phyloP scores from a whole-genome alignment of 306 rosid genomes.

The Vigna mungo region DNA sequence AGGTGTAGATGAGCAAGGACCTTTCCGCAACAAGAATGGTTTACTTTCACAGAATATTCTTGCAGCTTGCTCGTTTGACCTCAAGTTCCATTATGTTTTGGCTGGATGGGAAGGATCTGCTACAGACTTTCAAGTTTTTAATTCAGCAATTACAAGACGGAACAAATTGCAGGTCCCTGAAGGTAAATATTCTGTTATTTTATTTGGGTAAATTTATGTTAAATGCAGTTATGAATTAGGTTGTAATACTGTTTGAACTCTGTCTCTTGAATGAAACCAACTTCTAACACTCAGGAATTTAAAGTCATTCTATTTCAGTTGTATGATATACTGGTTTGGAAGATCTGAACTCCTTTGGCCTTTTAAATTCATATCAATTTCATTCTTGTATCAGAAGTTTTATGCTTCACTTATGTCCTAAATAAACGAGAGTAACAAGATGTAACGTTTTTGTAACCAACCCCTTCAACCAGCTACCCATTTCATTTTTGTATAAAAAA shows the following conservation, averaged over 20 bases:
- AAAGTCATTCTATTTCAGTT: constrained; percentile 28
- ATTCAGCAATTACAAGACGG: constrained; percentile 78
- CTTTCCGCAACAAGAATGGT: constrained; percentile 91
- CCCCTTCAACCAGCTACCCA: neutral
- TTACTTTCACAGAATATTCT: constrained; percentile 80
- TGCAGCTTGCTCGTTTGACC: constrained; percentile 93
- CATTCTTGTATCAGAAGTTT: neutral
- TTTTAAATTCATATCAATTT: constrained; percentile 24
- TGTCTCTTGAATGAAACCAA: constrained; percentile 18
- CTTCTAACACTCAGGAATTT: neutral
- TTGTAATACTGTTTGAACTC: constrained; percentile 15
- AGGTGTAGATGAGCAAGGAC: constrained; percentile 94
- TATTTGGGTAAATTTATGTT: constrained; percentile 3
- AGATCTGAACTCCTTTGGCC: neutral
- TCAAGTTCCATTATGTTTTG: constrained; percentile 85
- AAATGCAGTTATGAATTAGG: constrained; percentile 25
- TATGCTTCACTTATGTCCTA: constrained; percentile 10
- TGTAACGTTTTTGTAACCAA: neutral
- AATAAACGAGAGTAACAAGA: neutral
- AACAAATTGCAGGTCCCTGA: constrained; percentile 77
- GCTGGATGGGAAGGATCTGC: constrained; percentile 99
- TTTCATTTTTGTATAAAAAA: neutral
- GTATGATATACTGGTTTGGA: constrained; percentile 7
- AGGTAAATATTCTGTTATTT: constrained; percentile 56
- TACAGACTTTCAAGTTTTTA: constrained; percentile 78